Evolutionary conservation across 495 filamentous ascomycete species (phyloP), one percentile per base, ranked within the genome.

Genomic region (Symbiotaphrina buchneri): DNA sequence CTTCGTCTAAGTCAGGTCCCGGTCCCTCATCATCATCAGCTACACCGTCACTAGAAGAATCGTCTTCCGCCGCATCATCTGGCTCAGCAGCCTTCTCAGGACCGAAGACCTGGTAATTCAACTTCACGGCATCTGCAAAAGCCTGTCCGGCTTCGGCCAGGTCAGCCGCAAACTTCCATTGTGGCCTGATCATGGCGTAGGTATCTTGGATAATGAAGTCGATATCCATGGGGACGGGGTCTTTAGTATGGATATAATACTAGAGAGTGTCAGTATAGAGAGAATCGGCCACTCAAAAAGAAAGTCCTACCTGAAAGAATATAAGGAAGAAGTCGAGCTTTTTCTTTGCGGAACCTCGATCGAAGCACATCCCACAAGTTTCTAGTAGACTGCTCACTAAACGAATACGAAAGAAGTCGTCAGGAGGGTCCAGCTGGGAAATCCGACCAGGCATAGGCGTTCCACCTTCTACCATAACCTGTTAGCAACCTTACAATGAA

Each of bases 311-410:
- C 52, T 83, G 87, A 48, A 95, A 82, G 53, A 94, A 99, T 0
- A 75, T 85, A 31, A 99, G 61, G 58, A 94, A 99, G 52, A 92
- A 95, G 45, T 99, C 87, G 10, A 99, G 65, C 56, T 94, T 99
- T 59, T 93, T 95, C 46, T 83, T 87, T 0, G 84, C 73, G 21
- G 73, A 69, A 4, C 90, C 87, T 32, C 83, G 74, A 49, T 94
- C 84, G 45, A 92, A 99, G 52, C 81, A 95, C 50, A 84, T 74
- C 28, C 87, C 87, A 43, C 90, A 95, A 4, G 82, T 93, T 52
- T 99, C 87, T 3, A 99, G 66, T 13, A 95, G 55, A 4, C 73
- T 83, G 31, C 83, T 78, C 20, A 85, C 76, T 21, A 99, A 57
- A 13, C 87, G 78, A 45, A 94, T 74, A 16, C 87, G 71, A 55